A percentile compares a stretch with the other conserved stretches of the same genome.
Conservation (phyloP, 768 basidiomycete genomes). For the Phylloporus sp. region DNA sequence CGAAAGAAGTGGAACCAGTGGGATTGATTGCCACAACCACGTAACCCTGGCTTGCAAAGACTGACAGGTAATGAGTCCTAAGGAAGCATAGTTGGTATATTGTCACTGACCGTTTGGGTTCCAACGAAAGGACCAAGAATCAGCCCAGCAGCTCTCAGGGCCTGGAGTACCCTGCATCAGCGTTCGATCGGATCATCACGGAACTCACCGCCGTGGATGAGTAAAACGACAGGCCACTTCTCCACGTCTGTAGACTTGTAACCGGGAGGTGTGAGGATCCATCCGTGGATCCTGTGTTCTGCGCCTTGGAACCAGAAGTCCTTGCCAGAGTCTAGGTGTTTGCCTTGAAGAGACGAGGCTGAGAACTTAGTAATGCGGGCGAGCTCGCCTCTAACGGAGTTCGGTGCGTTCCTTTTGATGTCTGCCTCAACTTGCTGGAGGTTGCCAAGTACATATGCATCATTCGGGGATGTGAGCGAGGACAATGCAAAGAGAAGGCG, state of each 20-base stretch:
- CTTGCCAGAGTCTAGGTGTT: slow-evolving; percentile 60
- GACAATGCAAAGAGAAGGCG: slow-evolving; percentile 70
- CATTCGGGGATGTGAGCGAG: slow-evolving; percentile 75
- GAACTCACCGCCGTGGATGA: slow-evolving; percentile 71
- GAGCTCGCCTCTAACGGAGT: slow-evolving; percentile 32
- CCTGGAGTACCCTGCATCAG: slow-evolving; percentile 34
- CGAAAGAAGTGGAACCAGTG: slow-evolving; percentile 91
- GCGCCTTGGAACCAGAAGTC: slow-evolving; percentile 92
- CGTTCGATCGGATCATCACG: neutral
- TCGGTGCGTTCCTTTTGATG: slow-evolving; percentile 31
- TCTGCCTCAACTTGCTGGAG: slow-evolving; percentile 43
- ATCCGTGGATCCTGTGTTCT: slow-evolving; percentile 76
- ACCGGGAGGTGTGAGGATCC: slow-evolving; percentile 76
- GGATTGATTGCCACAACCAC: slow-evolving; percentile 87
- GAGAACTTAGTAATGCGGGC: slow-evolving; percentile 67
- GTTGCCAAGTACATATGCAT: slow-evolving; percentile 62
- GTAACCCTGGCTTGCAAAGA: slow-evolving; percentile 87
- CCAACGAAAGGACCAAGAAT: slow-evolving; percentile 90
- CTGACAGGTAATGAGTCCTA: slow-evolving; percentile 30
- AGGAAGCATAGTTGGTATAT: neutral
- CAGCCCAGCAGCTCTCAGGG: slow-evolving; percentile 84
- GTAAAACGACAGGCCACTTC: slow-evolving; percentile 75
- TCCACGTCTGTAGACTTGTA: slow-evolving; percentile 61
- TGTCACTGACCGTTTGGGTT: slow-evolving; percentile 67
- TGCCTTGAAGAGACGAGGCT: slow-evolving; percentile 49